Conservation (phyloP, 2,329 filamentous ascomycete species). For the Chaetothyriales sp. region DNA sequence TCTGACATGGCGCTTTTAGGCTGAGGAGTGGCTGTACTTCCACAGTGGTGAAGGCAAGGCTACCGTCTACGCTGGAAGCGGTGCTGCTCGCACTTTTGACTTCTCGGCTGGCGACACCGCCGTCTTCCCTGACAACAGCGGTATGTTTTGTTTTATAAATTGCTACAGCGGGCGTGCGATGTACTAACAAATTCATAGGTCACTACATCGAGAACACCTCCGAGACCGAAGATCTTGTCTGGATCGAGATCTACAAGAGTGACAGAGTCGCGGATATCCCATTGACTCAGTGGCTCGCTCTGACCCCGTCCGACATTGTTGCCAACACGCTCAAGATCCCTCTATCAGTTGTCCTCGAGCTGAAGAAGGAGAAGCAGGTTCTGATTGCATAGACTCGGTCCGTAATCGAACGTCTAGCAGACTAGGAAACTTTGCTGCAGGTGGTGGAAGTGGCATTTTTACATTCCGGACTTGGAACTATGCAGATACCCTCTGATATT, state of each 20-base stretch:
- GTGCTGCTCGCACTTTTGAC: constrained; percentile 50
- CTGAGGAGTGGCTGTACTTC: constrained; percentile 59
- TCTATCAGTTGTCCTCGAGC: constrained; percentile 37
- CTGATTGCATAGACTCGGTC: constrained; percentile 23
- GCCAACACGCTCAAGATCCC: constrained; percentile 45
- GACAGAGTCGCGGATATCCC: constrained; percentile 52
- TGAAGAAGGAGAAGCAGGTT: constrained; percentile 52
- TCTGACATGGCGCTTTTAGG: constrained; percentile 24
- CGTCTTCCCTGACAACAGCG: constrained; percentile 49
- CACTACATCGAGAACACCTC: constrained; percentile 59
- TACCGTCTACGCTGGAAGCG: constrained; percentile 49
- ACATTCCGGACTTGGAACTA: background rate
- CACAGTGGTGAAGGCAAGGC: constrained; percentile 46
- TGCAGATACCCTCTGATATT: too few relatives aligned
- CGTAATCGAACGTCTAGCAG: background rate
- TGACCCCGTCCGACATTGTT: constrained; percentile 49
- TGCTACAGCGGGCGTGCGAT: background rate
- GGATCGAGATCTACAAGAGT: constrained; percentile 55
- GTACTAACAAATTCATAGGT: constrained; percentile 19
- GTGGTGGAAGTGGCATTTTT: background rate
- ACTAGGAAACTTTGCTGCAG: background rate
- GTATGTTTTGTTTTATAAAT: constrained; percentile 14
- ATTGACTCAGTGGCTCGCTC: constrained; percentile 52
- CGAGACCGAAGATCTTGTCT: constrained; percentile 46
- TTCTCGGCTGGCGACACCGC: constrained; percentile 53